phyloP scores from a whole-genome alignment of 2,329 filamentous ascomycete genomes.

The Meredithiella fracta region DNA sequence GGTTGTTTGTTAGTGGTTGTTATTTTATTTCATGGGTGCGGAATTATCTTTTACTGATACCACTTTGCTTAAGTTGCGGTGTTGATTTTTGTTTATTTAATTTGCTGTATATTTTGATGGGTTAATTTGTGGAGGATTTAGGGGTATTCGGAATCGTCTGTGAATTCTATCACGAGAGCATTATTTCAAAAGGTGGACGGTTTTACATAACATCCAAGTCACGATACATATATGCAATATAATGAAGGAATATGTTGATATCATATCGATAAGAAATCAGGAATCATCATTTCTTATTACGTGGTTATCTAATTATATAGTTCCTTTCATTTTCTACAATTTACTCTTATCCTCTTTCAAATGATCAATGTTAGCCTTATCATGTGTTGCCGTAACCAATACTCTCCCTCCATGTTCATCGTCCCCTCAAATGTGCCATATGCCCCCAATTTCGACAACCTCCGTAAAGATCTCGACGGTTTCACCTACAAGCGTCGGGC shows the following conservation, averaged over 20 bases:
- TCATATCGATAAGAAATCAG: too few relatives aligned
- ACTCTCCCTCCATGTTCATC: slow-evolving; percentile 36
- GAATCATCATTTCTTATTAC: too few relatives aligned
- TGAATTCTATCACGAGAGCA: not conserved
- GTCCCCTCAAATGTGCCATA: slow-evolving; percentile 38
- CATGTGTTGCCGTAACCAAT: slow-evolving; percentile 44
- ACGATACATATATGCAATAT: not conserved
- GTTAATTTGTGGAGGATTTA: not conserved
- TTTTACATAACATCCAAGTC: not conserved
- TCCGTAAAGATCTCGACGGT: slow-evolving; percentile 39
- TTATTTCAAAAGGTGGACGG: slow-evolving; percentile 5
- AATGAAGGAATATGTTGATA: not conserved
- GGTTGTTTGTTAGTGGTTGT: not conserved
- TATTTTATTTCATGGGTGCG: not conserved
- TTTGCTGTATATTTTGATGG: not conserved
- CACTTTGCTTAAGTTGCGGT: not conserved
- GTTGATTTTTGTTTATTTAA: not conserved
- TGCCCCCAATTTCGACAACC: slow-evolving; percentile 39
- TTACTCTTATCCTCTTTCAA: not conserved
- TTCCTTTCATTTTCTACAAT: too few relatives aligned
- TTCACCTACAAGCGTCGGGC: slow-evolving; percentile 38
- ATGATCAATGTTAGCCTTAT: slow-evolving; percentile 45
- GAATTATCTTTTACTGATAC: not conserved
- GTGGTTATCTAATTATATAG: too few relatives aligned
- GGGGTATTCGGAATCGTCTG: not conserved